These are phyloP conservation scores for Monilinia aucupariae DNA, from an alignment of 2,329 filamentous ascomycete genomes.

Conservation along the genomic window DNA sequence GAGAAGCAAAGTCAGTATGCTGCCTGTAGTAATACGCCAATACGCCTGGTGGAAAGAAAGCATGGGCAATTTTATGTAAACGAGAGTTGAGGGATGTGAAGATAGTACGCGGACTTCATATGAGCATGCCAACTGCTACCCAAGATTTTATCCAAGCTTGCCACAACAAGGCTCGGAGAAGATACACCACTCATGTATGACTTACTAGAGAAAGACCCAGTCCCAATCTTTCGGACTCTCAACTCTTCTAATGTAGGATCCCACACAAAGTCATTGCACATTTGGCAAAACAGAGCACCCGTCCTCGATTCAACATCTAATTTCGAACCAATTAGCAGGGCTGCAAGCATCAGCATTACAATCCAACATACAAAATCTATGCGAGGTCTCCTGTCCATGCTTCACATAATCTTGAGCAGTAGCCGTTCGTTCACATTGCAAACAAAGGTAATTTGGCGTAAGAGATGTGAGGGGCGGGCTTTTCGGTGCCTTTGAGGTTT, in stretches of 20 bases:
- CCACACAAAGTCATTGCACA: slow-evolving; percentile 78
- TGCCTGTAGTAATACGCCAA: not conserved
- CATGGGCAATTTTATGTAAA: not conserved
- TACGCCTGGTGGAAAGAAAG: not conserved
- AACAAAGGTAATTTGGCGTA: slow-evolving; percentile 64
- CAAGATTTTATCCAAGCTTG: not conserved
- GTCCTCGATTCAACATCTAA: slow-evolving; percentile 72
- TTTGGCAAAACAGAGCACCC: slow-evolving; percentile 71
- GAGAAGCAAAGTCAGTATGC: slow-evolving; percentile 7
- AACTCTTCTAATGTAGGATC: slow-evolving; percentile 75
- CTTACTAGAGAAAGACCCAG: slow-evolving; percentile 59
- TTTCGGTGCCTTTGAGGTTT: slow-evolving; percentile 57
- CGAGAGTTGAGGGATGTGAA: too few species aligned
- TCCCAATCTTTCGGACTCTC: slow-evolving; percentile 63
- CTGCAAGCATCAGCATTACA: not conserved
- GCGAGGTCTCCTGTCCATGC: slow-evolving; percentile 64
- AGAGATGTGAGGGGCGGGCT: slow-evolving; percentile 54
- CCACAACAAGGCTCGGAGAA: not conserved
- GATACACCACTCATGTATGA: slow-evolving; percentile 10
- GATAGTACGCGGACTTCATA: not conserved
- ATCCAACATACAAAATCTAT: slow-evolving; percentile 62
- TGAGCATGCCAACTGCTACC: not conserved
- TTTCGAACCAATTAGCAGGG: slow-evolving; percentile 15
- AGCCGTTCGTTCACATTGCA: slow-evolving; percentile 67
- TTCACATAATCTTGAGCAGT: slow-evolving; percentile 59